These are phyloP conservation scores for Didymella segeticola DNA, from an alignment of 2,329 filamentous ascomycete genomes.

Conservation along the genomic window DNA sequence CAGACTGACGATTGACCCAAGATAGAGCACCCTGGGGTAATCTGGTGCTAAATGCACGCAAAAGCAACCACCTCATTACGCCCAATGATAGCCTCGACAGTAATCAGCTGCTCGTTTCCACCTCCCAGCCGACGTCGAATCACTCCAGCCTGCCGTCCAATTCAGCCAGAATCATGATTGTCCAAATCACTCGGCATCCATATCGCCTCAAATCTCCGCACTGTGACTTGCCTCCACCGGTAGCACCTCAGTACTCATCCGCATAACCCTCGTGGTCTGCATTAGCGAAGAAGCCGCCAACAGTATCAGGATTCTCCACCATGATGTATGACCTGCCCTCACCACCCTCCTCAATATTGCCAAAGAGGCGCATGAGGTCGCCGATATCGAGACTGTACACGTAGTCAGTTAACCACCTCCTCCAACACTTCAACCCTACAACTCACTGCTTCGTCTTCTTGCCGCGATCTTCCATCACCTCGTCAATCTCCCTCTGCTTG, in stretches of 20 bases:
- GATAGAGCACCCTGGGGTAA: not conserved
- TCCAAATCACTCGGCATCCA: not conserved
- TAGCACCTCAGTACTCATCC: conserved; percentile 30
- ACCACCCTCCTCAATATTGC: conserved; percentile 48
- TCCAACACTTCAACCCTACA: not conserved
- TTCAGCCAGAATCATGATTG: not conserved
- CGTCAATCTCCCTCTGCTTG: conserved; percentile 59
- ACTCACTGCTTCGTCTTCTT: conserved; percentile 37
- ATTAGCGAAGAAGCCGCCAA: conserved; percentile 41
- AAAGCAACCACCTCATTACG: conserved; percentile 16
- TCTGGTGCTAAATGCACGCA: conserved; percentile 18
- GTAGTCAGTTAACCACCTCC: conserved; percentile 8
- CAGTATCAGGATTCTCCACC: conserved; percentile 42
- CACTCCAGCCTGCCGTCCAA: not conserved
- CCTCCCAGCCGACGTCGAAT: not conserved
- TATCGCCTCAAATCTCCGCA: not conserved
- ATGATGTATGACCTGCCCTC: conserved; percentile 52
- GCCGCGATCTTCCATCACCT: conserved; percentile 53
- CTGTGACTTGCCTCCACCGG: not conserved
- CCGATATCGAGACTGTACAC: conserved; percentile 37
- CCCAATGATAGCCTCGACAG: conserved; percentile 21
- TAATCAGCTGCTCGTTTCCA: conserved; percentile 14
- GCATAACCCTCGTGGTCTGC: conserved; percentile 42
- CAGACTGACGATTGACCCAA: not conserved
- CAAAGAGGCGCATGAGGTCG: conserved; percentile 57